phyloP scores from a whole-genome alignment of 306 rosid species.

The Casuarina equisetifolia region DNA sequence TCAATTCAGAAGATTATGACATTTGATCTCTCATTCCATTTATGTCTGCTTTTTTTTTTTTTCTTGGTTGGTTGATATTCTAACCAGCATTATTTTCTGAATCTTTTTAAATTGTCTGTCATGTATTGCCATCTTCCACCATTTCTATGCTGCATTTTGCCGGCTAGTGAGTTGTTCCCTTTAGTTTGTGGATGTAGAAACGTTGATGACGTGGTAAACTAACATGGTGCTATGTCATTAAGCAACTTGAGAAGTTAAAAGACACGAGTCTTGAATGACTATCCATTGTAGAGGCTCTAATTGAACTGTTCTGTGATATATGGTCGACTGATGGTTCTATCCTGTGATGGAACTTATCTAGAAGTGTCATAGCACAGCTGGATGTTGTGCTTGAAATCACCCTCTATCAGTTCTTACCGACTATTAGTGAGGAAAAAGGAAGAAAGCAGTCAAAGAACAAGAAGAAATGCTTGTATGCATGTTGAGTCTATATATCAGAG shows the following conservation, averaged over 20 bases:
- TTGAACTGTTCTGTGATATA: neutral
- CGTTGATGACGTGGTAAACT: too few species aligned
- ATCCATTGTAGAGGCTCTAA: neutral
- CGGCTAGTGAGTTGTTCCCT: neutral
- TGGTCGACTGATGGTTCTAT: neutral
- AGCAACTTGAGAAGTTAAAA: too few species aligned
- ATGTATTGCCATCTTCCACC: neutral
- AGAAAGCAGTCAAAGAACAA: too few species aligned
- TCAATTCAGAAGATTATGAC: neutral
- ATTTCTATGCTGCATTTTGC: neutral
- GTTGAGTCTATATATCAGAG: too few species aligned
- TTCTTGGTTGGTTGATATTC: neutral
- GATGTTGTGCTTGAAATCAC: neutral
- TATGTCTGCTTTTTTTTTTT: neutral
- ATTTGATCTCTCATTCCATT: neutral
- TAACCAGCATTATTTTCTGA: neutral
- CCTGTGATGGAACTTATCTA: too few species aligned
- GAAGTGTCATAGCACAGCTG: too few species aligned
- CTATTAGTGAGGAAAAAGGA: too few species aligned
- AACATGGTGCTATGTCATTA: too few species aligned
- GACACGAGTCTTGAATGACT: neutral
- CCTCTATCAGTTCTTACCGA: neutral
- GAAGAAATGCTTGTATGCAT: too few species aligned
- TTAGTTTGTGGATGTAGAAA: neutral
- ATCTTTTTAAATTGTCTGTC: neutral